Evolutionary conservation across 2,329 filamentous ascomycete genomes (phyloP), one percentile per base, ranked within the genome.

Genomic region (Cladosporium austrohemisphaericum): DNA sequence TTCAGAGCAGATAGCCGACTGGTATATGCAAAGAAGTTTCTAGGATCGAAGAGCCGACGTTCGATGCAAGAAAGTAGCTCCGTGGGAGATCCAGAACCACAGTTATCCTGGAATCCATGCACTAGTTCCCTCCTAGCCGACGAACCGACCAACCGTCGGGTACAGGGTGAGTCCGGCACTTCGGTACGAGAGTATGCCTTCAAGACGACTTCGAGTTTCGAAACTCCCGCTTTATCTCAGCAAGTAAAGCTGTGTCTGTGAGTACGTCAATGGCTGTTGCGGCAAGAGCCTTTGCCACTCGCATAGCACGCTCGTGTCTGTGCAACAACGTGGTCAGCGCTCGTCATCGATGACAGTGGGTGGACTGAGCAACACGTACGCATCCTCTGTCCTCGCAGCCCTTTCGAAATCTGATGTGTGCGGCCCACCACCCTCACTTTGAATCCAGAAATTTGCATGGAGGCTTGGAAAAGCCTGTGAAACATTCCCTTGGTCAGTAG

Each of bases 401-500:
- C 56, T 60, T 49, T 65, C 66, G 49, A 71, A 71, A 43, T 70
- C 68, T 9, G 67, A 65, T n/a, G 61, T 70, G 45, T 71, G 68
- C n/a, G 65, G 65, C 8, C 60, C 63, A 11, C 67, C 43, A 37
- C 50, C 53, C 45, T 63, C 62, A 4, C 66, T 65, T 1, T 63
- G 55, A 36, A 71, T 79, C 20, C 69, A 68, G 57, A 81, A 82
- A 5, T 73, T 73, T 1, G 71, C 67, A 49, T 71, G 76, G 29
- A 83, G 60, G 46, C 75, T 78, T 31, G 79, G 80, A 68, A 81
- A 72, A 1, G 70, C 75, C 57, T 82, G 76, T 55, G 75, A 80
- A 47, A 83, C 63, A 53, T 83, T 73, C 0, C 80, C 80, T 64
- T 81, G 78, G 58, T 83, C 80, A 0, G 78, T 81, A 54, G 76